Percentiles rank a stretch among this genome's conserved stretches.
These are phyloP conservation scores for Xylariaceae sp. DNA, from an alignment of 2,329 filamentous ascomycete genomes.

Conservation along the genomic window DNA sequence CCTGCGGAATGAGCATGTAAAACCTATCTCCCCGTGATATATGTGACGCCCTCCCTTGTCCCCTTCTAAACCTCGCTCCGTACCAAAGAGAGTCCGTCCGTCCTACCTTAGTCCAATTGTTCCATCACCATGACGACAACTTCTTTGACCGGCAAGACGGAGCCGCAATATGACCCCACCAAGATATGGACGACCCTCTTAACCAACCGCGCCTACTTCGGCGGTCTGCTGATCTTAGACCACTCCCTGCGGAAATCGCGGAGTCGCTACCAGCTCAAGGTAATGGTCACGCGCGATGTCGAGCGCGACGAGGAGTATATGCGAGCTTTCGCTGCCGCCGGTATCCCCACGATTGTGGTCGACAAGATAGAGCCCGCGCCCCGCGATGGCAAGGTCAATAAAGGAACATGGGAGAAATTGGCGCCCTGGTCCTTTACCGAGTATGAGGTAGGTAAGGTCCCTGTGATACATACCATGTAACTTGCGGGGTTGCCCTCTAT, in stretches of 20 bases:
- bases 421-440: conserved; percentile 30
- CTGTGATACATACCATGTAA: too few species aligned
- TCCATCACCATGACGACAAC: conserved; percentile 10
- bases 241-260: conserved; percentile 26
- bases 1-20: too few species aligned
- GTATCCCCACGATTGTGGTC: conserved; percentile 31
- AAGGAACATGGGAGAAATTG: conserved; percentile 33
- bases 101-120: not conserved
- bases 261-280: conserved; percentile 28
- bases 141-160: conserved; percentile 5
- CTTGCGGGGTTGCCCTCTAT: not conserved
- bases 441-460: conserved; percentile 28
- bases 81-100: too few species aligned
- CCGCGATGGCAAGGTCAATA: conserved; percentile 30
- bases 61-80: not conserved
- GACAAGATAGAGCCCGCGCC: conserved; percentile 31
- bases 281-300: conserved; percentile 31
- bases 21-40: not conserved
- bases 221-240: conserved; percentile 27
- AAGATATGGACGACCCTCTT: conserved; percentile 32
- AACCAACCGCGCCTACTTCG: conserved; percentile 30
- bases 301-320: conserved; percentile 32
- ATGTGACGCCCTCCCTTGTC: not conserved
- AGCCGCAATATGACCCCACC: conserved; percentile 24
- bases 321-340: conserved; percentile 29